Percentiles rank a stretch among this genome's conserved stretches.
Conservation (phyloP, 768 basidiomycete species). For the Chalciporus chontae region DNA sequence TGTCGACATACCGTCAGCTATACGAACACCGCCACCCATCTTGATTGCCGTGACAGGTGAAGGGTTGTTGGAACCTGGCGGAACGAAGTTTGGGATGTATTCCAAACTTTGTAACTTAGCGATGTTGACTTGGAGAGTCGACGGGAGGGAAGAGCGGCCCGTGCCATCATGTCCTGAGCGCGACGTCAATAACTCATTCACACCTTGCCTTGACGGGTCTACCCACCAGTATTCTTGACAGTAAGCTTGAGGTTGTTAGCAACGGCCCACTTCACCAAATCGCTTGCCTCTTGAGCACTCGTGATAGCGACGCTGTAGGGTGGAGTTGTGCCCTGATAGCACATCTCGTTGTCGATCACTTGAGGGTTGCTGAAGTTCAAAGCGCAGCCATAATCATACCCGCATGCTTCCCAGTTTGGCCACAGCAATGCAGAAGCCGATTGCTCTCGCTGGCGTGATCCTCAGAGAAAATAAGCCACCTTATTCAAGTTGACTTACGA, state of each 20-base stretch:
- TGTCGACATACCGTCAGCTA: too few species aligned
- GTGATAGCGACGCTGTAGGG: slow-evolving; percentile 3
- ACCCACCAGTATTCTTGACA: slow-evolving; percentile 4
- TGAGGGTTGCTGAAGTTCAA: slow-evolving; percentile 5
- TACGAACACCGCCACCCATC: too few species aligned
- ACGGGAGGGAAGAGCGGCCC: too few species aligned
- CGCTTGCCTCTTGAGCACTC: slow-evolving; percentile 5
- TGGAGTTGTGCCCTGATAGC: slow-evolving; percentile 5
- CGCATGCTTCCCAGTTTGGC: slow-evolving; percentile 9
- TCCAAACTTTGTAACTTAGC: too few species aligned
- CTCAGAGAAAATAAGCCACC: too few species aligned
- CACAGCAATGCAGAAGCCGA: slow-evolving; percentile 3
- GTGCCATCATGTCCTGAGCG: too few species aligned
- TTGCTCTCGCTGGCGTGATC: neutral
- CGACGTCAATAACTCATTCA: too few species aligned
- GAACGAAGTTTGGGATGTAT: too few species aligned
- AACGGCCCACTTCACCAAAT: slow-evolving; percentile 3
- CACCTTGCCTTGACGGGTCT: neutral
- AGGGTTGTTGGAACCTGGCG: too few species aligned
- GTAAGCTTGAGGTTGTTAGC: slow-evolving; percentile 2
- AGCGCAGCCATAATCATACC: slow-evolving; percentile 5
- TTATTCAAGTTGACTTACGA: too few species aligned
- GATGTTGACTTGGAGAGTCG: too few species aligned
- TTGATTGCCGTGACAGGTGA: too few species aligned
- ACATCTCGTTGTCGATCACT: neutral